Percentiles rank a stretch among this genome's conserved stretches.
Conservation (phyloP, 2,329 filamentous ascomycete genomes). For the Didymella pinodella region DNA sequence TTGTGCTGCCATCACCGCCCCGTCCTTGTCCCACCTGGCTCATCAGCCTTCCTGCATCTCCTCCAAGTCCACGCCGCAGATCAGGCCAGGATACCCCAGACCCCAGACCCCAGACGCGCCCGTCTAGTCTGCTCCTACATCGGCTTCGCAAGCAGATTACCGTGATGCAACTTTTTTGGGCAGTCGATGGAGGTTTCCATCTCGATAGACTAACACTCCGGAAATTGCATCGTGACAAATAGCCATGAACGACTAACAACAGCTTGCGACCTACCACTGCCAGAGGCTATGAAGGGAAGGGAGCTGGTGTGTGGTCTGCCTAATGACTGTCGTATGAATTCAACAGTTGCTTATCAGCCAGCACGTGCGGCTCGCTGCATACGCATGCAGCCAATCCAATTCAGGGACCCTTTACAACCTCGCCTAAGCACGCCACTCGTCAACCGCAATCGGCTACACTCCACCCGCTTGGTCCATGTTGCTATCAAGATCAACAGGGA, state of each 20-base stretch:
- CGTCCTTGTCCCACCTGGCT: conserved; percentile 1
- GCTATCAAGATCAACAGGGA: neutral
- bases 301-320: neutral
- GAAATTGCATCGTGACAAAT: neutral
- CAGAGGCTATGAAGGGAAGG: neutral
- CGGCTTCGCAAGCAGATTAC: neutral
- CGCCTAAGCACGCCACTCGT: neutral
- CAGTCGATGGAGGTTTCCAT: neutral
- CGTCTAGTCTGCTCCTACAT: conserved; percentile 1
- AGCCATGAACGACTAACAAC: neutral
- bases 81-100: conserved; percentile 11
- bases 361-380: conserved; percentile 11
- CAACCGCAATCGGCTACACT: neutral
- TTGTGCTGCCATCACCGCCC: neutral
- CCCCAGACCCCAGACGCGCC: conserved; percentile 4
- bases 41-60: conserved; percentile 5
- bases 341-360: conserved; percentile 13
- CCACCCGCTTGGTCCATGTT: neutral
- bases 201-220: neutral
- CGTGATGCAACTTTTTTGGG: neutral
- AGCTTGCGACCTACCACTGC: neutral
- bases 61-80: conserved; percentile 1
- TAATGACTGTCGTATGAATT: neutral
- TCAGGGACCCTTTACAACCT: neutral
- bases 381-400: conserved; percentile 5